These are phyloP conservation scores for Besnoitia besnoiti DNA, from an alignment of 169 alveolate genomes.

Conservation along the genomic window DNA sequence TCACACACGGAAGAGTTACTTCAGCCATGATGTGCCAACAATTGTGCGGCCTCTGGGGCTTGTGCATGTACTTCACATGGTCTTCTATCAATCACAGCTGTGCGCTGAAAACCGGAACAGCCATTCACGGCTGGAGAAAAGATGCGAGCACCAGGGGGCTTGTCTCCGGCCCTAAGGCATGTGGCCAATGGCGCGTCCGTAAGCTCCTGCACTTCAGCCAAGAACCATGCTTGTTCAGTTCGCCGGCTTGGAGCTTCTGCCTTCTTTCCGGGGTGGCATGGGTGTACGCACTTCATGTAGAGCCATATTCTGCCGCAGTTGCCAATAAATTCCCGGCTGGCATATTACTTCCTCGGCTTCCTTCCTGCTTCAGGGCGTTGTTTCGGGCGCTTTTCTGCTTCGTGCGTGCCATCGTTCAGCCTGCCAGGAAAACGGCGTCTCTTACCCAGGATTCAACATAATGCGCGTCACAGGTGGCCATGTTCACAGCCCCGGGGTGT, in stretches of 20 bases:
- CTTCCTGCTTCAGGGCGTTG: no score
- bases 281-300: no score
- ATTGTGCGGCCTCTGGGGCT: background rate
- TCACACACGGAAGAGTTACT: background rate
- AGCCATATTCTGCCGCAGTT: no score
- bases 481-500: background rate
- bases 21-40: slow-evolving; percentile 10
- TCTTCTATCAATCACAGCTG: background rate
- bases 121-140: background rate
- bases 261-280: no score
- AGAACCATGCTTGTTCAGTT: background rate
- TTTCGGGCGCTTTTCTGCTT: no score
- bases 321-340: no score
- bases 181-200: background rate
- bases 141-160: background rate
- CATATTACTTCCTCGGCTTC: no score
- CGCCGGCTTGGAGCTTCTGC: background rate
- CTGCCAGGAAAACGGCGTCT: background rate
- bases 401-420: no score
- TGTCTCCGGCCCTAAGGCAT: background rate
- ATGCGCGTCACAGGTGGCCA: background rate
- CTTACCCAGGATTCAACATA: background rate
- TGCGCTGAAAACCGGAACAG: background rate
- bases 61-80: slow-evolving; percentile 18
- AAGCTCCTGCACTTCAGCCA: background rate